Base-by-base conservation (phyloP, 1,139 yeast genomes). In the Geotrichum candidum region DNA sequence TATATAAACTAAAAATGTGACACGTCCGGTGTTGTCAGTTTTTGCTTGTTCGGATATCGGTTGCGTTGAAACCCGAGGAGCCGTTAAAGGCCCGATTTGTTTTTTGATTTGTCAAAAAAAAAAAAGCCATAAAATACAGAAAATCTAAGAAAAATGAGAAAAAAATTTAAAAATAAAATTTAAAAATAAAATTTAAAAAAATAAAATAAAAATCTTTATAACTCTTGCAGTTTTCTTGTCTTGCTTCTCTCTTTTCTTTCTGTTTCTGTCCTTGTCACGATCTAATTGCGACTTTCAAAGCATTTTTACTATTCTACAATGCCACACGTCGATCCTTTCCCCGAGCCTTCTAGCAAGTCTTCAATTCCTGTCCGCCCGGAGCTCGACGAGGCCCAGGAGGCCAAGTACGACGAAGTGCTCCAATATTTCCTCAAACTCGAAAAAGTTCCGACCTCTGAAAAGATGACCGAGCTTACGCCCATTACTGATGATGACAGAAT, bases 401-500 rank as follows among this genome's bases (percentile, higher is more conserved):
- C 72, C 22, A 87, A 85, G 75, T 92, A 87, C 69, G 69, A 77
- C 22, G 72, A 74, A 29, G 89, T 91, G 0, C 77, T 86, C 60
- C 73, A 76, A 53, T 84, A 88, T 73, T 87, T 90, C 72, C 78
- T 78, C 61, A 81, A 78, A 6, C 74, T 83, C 52, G 71, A 71
- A 54, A 74, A 67, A 51, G 74, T 82, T 61, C 78, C 83, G 1
- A 69, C 74, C n/a, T 69, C 74, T 11, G 80, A 78, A 68, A 70
- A 69, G 51, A 67, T 68, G 22, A 65, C 68, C 13, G 70, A 71
- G 1, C 70, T 66, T 57, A 67, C 68, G 27, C 80, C 83, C 2
- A 70, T 89, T 45, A 73, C 80, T 2, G 82, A 77, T 18, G 82
- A 79, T 62, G 98, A 94, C 73, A 84, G 84, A 70, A 89, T 96